A percentile compares a stretch with the other conserved stretches of the same genome.
These are phyloP conservation scores for Fusarium sp. DNA, from an alignment of 2,329 filamentous ascomycete genomes.

Conservation along the genomic window DNA sequence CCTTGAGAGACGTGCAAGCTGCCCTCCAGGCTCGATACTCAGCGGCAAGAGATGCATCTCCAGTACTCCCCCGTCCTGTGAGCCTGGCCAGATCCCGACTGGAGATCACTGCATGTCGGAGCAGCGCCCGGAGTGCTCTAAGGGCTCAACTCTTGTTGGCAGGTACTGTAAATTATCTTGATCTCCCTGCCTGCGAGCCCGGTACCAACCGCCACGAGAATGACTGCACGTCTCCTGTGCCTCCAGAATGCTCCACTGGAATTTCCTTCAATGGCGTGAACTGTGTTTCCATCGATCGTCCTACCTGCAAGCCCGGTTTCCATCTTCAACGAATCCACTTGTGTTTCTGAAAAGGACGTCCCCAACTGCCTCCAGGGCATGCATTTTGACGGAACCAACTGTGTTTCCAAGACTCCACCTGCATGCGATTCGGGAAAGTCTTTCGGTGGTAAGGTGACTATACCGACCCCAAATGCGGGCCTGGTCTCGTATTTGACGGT, in stretches of 20 bases:
- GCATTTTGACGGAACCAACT: conserved; percentile 17
- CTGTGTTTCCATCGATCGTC: conserved; percentile 4
- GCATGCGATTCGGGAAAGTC: neutral
- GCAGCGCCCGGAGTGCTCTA: neutral
- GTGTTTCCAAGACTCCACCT: conserved; percentile 12
- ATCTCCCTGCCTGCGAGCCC: conserved; percentile 10
- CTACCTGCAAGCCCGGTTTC: neutral
- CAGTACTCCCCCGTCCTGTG: neutral
- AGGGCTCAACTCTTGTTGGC: conserved; percentile 5
- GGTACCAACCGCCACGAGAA: conserved; percentile 8
- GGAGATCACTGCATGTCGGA: conserved; percentile 6
- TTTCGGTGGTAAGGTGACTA: conserved; percentile 5
- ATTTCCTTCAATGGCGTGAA: conserved; percentile 6
- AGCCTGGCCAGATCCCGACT: neutral
- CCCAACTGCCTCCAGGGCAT: conserved; percentile 1
- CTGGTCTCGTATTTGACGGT: conserved; percentile 13
- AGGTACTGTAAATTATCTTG: conserved; percentile 18
- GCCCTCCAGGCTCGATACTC: conserved; percentile 4
- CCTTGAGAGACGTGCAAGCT: neutral
- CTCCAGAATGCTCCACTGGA: neutral
- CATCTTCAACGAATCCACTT: conserved; percentile 3
- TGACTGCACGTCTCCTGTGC: conserved; percentile 7
- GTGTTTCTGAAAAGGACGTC: conserved; percentile 9
- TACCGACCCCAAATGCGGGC: conserved; percentile 3
- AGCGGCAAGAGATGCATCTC: conserved; percentile 23